Base-by-base conservation (phyloP, 331 rosid species). In the Malus hybrid region DNA sequence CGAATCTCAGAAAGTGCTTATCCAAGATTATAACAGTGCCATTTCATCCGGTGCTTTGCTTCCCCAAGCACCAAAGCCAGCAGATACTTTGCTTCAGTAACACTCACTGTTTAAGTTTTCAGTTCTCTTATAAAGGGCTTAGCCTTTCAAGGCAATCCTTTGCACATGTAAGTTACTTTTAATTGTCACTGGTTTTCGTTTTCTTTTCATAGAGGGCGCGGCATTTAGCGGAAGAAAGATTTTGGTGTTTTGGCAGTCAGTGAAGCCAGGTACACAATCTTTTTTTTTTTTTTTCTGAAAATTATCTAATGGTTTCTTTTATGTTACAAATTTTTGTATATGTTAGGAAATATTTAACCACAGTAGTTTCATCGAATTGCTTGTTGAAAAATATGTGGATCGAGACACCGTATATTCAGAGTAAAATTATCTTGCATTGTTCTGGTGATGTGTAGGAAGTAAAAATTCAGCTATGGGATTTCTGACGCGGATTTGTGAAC, bases 81-180 rank as follows among this genome's bases (percentile, higher is more conserved):
- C 65, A 57, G 75, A 73, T 79, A 60, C 83, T 64, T 79, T 67
- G 46, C 79, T 73, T 73, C 66, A 2, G 50, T 39, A 62, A 44
- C 70, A 44, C 70, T 73, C 65, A 2, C 46, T 24, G 34, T 48
- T 34, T 63, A 6, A 24, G 19, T 13, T 52, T 79, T 67, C 67
- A 28, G 63, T 29, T 79, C 62, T 61, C 56, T 44, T 67, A 67
- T 66, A 79, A 79, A 72, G 10, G 27, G 78, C 13, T 9, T 34
- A 57, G 5, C 3, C 54, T 73, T 73, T 73, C 48, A 33, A 66
- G 57, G 3, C 14, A 79, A 62, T 13, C 11, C 56, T 57, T 57
- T 1, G 14, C 28, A 57, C 28, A 57, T 1, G 4, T 9, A 57
- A n/a, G 28, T 9, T 57, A 9, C 63, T 57, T 24, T 62, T 24